phyloP scores from a whole-genome alignment of 1,139 yeast genomes.

The Hyphopichia burtonii region DNA sequence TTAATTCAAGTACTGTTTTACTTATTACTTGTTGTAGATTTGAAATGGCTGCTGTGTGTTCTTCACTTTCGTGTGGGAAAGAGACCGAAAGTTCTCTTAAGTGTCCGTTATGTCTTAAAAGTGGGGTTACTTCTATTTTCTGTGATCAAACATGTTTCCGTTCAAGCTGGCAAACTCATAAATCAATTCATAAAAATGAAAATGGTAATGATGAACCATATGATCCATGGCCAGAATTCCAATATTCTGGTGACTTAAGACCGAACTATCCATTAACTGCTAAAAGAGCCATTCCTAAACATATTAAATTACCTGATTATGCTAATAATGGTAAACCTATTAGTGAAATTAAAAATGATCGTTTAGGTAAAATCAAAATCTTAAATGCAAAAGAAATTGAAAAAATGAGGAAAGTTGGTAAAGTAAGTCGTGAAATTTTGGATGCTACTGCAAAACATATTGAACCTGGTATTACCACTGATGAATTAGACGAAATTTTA shows the following conservation, averaged over 20 bases:
- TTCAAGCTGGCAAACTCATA: slow-evolving; percentile 64
- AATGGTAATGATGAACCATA: slow-evolving; percentile 48
- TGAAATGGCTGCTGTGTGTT: slow-evolving; percentile 44
- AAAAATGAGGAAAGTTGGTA: slow-evolving; percentile 70
- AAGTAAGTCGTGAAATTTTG: slow-evolving; percentile 80
- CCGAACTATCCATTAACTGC: slow-evolving; percentile 83
- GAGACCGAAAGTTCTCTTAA: slow-evolving; percentile 71
- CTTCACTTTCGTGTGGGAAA: slow-evolving; percentile 83
- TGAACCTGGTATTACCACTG: slow-evolving; percentile 90
- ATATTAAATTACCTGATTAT: slow-evolving; percentile 79
- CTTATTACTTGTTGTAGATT: no score
- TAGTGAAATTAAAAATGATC: slow-evolving; percentile 71
- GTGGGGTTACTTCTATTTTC: slow-evolving; percentile 59
- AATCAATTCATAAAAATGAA: slow-evolving; percentile 47
- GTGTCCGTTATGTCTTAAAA: slow-evolving; percentile 90
- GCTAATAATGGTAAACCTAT: slow-evolving; percentile 78
- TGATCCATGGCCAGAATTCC: slow-evolving; percentile 83
- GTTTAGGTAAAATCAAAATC: slow-evolving; percentile 64
- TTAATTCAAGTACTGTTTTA: no score
- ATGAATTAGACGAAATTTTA: slow-evolving; percentile 81
- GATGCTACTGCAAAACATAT: slow-evolving; percentile 84
- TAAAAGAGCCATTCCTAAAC: slow-evolving; percentile 67
- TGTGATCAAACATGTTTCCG: slow-evolving; percentile 88
- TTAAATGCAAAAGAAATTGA: slow-evolving; percentile 65
- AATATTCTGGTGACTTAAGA: slow-evolving; percentile 70